Base-by-base conservation (phyloP, 2,329 filamentous ascomycete genomes). In the Monosporascus sp. region DNA sequence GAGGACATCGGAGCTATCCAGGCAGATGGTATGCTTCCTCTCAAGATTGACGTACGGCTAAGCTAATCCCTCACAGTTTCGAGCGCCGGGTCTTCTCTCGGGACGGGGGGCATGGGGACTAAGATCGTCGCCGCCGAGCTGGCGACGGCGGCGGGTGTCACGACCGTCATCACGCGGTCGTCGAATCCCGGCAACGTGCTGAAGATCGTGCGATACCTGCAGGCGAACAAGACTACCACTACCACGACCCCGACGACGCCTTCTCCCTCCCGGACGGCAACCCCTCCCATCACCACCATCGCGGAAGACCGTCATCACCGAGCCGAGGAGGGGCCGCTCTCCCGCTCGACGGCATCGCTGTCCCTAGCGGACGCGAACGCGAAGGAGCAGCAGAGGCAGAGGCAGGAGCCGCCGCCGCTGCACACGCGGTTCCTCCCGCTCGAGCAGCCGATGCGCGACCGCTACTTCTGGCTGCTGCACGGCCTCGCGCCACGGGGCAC, bases 401-500 rank as follows among this genome's bases (percentile, higher is more conserved):
- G 11, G 31, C 31, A 35, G 31, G 31, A 35, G 31, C 9, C 9
- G 31, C 79, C 82, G 2, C 87, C 92, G 1, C 76, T 96, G 5
- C 94, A 99, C 72, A 99, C 94, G 3, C 87, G 94, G 53, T 99
- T 99, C 77, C 78, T 96, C 14, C 91, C 92, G 0, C 91, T 91
- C 9, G 77, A 81, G 0, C 85, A 89, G 26, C 92, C 93, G 1
- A 94, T 97, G 55, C 86, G 91, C 53, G 94, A 97, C 69, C 87
- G 93, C 57, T 91, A 94, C 68, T 97, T 99, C 78, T 99, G 94
- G 94, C 86, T 99, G 48, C 80, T 97, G 0, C 91, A 99, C 71
- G 94, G 93, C 9, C 84, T 97, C 11, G 86, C 87, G 24, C 91
- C 94, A 0, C 92, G 96, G 65, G 94, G 94, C 16, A 96, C 88